phyloP scores from a whole-genome alignment of 2,329 filamentous ascomycete species.

The Diaporthe batatas region DNA sequence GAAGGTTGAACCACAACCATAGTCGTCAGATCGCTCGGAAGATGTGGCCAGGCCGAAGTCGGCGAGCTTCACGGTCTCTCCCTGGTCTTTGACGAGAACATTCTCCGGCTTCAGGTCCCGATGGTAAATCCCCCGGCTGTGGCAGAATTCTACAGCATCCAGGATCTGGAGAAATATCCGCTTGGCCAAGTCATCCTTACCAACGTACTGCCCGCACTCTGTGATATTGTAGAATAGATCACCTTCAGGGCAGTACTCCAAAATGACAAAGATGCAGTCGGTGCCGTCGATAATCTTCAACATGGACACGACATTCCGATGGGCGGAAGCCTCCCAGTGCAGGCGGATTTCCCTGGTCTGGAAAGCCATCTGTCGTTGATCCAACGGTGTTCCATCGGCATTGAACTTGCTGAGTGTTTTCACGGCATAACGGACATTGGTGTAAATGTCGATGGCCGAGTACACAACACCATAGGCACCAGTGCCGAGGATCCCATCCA shows the following conservation, averaged over 20 bases:
- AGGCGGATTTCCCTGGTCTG: conserved; percentile 94
- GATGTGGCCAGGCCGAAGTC: conserved; percentile 96
- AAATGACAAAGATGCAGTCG: conserved; percentile 95
- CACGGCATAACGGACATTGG: conserved; percentile 87
- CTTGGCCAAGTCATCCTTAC: conserved; percentile 90
- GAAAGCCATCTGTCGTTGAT: conserved; percentile 87
- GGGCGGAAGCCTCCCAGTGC: conserved; percentile 88
- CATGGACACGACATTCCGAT: conserved; percentile 94
- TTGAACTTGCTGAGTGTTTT: conserved; percentile 97
- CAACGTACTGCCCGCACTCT: conserved; percentile 91
- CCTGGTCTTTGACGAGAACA: conserved; percentile 89
- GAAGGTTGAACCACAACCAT: conserved; percentile 97
- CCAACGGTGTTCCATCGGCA: conserved; percentile 76
- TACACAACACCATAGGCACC: conserved; percentile 98
- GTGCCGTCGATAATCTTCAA: conserved; percentile 91
- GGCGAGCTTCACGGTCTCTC: conserved; percentile 92
- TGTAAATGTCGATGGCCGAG: conserved; percentile 86
- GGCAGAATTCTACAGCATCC: conserved; percentile 96
- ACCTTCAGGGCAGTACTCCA: conserved; percentile 97
- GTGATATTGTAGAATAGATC: conserved; percentile 98
- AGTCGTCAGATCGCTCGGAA: conserved; percentile 88
- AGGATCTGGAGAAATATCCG: conserved; percentile 93
- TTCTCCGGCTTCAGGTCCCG: conserved; percentile 99
- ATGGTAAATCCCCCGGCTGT: conserved; percentile 94
- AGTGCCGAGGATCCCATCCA: conserved; percentile 88